These are phyloP conservation scores for Apiospora kogelbergensis DNA, from an alignment of 2,329 filamentous ascomycete species.

Conservation along the genomic window DNA sequence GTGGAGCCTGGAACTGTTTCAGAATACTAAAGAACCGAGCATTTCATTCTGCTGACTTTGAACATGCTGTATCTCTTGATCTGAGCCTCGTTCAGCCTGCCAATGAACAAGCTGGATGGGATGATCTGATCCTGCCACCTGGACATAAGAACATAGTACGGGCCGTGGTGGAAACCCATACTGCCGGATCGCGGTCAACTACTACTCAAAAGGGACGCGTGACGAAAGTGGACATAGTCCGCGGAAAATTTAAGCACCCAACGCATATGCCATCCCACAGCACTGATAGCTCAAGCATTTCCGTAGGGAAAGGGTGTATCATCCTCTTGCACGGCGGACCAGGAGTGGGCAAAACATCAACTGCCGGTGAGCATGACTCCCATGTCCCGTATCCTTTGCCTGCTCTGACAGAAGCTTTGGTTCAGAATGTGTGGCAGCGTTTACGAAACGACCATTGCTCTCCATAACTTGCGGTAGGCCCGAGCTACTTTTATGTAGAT, in stretches of 20 bases:
- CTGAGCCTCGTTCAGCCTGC: conserved; percentile 13
- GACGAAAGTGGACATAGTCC: conserved; percentile 27
- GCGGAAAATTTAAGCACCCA: conserved; percentile 26
- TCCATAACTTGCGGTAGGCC: conserved; percentile 9
- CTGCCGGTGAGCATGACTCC: conserved; percentile 10
- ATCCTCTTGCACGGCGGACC: conserved; percentile 31
- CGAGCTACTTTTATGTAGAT: not conserved
- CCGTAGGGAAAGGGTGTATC: conserved; percentile 31
- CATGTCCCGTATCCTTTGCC: not conserved
- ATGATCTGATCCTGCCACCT: conserved; percentile 27
- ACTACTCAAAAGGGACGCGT: not conserved
- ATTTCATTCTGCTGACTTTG: not conserved
- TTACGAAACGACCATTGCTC: conserved; percentile 12
- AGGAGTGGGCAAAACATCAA: conserved; percentile 17
- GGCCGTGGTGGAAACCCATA: conserved; percentile 29
- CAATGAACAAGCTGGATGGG: conserved; percentile 21
- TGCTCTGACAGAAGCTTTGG: not conserved
- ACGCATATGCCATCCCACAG: conserved; percentile 13
- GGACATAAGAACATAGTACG: conserved; percentile 30
- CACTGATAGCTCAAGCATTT: not conserved
- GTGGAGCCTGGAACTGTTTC: conserved; percentile 7
- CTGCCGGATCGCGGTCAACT: conserved; percentile 13
- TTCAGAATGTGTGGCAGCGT: conserved; percentile 12
- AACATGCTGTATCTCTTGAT: conserved; percentile 17
- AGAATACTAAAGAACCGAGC: too few species aligned